Evolutionary conservation across 2,329 filamentous ascomycete genomes (phyloP).

Genomic region (Ophiostoma tasmaniense): DNA sequence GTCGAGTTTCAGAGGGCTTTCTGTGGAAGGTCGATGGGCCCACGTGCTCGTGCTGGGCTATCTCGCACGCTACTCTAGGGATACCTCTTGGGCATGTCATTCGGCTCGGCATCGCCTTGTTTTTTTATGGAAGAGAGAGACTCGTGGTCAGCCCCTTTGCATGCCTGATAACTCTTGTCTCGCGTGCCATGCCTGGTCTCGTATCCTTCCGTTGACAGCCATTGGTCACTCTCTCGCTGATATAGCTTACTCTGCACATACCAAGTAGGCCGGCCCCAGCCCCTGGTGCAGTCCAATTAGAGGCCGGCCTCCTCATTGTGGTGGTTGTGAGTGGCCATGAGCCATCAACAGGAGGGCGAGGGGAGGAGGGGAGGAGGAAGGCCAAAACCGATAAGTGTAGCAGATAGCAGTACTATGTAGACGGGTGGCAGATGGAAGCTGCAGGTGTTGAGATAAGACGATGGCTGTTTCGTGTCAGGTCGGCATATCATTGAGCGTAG

Average conservation of each 20-base stretch:
- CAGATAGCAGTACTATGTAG: neutral
- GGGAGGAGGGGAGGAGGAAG: neutral
- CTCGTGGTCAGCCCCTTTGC: neutral
- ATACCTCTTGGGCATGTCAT: neutral
- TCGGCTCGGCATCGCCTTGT: neutral
- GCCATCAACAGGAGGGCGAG: neutral
- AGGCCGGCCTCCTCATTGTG: slow-evolving; percentile 18
- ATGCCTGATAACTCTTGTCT: neutral
- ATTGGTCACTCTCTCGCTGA: neutral
- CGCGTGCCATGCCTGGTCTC: neutral
- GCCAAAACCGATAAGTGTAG: neutral
- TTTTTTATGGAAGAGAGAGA: neutral
- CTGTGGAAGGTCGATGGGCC: neutral
- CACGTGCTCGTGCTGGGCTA: slow-evolving; percentile 13
- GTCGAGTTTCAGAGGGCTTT: neutral
- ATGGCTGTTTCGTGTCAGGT: neutral
- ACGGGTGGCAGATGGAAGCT: neutral
- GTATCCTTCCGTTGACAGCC: neutral
- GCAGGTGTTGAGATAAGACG: neutral
- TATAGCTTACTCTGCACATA: neutral
- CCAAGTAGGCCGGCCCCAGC: neutral
- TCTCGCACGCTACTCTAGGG: neutral
- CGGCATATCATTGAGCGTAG: neutral
- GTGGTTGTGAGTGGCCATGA: slow-evolving; percentile 18
- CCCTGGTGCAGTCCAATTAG: neutral